Percentiles rank a stretch among this genome's conserved stretches.
Conservation (phyloP, 805 yeast species). For the Cephaloascus albidus region DNA sequence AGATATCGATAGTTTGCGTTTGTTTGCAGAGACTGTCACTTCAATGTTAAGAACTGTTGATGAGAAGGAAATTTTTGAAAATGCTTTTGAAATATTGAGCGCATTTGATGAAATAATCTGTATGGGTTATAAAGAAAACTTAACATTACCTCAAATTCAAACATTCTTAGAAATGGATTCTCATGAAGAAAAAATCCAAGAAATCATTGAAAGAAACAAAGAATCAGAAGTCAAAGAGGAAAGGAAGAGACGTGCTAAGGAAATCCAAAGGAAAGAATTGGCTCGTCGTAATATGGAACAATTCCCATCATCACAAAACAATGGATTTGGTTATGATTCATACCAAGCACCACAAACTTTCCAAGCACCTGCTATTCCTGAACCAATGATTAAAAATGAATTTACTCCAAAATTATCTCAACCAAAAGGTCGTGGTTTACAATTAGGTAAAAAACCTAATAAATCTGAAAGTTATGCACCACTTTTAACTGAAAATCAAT, state of each 20-base stretch:
- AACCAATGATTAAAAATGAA: constrained; percentile 2
- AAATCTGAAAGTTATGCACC: constrained; percentile 19
- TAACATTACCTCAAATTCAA: constrained; percentile 71
- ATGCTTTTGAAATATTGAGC: constrained; percentile 80
- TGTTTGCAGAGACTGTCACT: constrained; percentile 76
- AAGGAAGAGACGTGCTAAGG: constrained; percentile 90
- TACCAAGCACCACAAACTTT: constrained; percentile 15
- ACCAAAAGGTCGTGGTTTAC: constrained; percentile 63
- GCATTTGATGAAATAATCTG: constrained; percentile 92
- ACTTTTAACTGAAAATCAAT: constrained; percentile 13
- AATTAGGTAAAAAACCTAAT: constrained; percentile 52
- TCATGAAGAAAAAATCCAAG: constrained; percentile 97
- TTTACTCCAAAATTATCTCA: constrained; percentile 13
- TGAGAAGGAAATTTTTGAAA: constrained; percentile 73
- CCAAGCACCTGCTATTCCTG: constrained; percentile 2
- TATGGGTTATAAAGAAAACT: constrained; percentile 83
- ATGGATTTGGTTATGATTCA: constrained; percentile 14
- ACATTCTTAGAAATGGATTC: constrained; percentile 95
- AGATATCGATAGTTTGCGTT: constrained; percentile 85
- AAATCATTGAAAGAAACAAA: constrained; percentile 92
- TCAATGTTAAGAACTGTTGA: constrained; percentile 63
- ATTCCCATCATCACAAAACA: constrained; percentile 18
- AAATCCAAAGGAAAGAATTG: constrained; percentile 72
- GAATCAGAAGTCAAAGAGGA: constrained; percentile 96
- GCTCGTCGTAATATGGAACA: constrained; percentile 52